Percentiles rank a stretch among this genome's conserved stretches.
Evolutionary conservation across 2,329 filamentous ascomycete genomes (phyloP).

Genomic region (Cladosporium sp.): DNA sequence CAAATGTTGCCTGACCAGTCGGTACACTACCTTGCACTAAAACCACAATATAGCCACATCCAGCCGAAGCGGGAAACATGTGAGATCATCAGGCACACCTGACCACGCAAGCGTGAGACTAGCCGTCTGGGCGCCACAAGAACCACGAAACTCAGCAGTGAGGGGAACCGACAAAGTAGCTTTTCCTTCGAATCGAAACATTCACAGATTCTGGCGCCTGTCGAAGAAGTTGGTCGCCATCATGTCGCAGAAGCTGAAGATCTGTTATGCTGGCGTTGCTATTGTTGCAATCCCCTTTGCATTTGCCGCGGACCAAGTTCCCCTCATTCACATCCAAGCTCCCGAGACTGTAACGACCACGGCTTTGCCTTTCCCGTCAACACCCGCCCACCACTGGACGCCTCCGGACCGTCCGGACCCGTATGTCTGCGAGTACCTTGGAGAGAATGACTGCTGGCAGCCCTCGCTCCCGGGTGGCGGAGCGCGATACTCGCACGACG

Average conservation of each 20-base stretch:
- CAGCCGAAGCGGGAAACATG: neutral
- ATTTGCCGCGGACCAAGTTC: conserved; percentile 6
- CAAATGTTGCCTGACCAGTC: neutral
- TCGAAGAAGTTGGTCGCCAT: neutral
- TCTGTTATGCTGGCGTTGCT: neutral
- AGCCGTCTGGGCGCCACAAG: conserved; percentile 8
- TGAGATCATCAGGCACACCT: conserved; percentile 16
- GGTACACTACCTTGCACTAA: neutral
- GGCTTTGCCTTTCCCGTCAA: conserved; percentile 20
- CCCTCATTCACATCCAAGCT: neutral
- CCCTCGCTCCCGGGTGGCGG: conserved; percentile 26
- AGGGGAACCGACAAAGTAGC: conserved; percentile 3
- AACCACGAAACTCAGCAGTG: neutral
- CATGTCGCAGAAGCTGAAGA: neutral
- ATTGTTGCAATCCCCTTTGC: neutral
- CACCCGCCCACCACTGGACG: conserved; percentile 23
- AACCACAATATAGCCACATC: neutral
- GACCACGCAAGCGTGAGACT: neutral
- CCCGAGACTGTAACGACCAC: conserved; percentile 19
- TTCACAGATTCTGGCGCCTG: neutral
- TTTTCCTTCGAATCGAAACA: neutral
- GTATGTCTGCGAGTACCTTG: conserved; percentile 31
- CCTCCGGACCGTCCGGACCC: conserved; percentile 29
- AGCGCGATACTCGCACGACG: conserved; percentile 26
- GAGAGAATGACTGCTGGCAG: conserved; percentile 30